These are phyloP conservation scores for Melaleuca quinquenervia DNA, from an alignment of 345 rosid species.

Conservation along the genomic window DNA sequence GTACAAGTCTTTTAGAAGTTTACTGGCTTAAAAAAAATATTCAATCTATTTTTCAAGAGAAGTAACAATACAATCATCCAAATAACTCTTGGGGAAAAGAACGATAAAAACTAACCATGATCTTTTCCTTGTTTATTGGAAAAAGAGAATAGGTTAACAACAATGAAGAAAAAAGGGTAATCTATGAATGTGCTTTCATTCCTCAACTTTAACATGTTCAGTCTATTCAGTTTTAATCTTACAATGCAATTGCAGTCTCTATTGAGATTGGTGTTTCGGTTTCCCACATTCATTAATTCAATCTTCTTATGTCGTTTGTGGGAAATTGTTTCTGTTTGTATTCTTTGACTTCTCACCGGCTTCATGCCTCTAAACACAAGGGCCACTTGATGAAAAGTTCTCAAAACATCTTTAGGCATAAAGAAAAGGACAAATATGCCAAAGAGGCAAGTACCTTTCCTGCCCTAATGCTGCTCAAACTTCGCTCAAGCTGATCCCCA, in stretches of 20 bases:
- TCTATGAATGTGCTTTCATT: background rate
- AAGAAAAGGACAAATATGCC: background rate
- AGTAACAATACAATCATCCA: no score
- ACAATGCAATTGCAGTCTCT: background rate
- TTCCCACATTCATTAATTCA: background rate
- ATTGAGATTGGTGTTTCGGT: background rate
- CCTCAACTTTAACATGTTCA: background rate
- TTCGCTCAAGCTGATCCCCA: conserved; percentile 29
- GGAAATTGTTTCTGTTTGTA: background rate
- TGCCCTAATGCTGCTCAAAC: conserved; percentile 35
- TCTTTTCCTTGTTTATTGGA: no score
- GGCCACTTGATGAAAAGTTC: background rate
- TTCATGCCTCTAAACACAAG: no score
- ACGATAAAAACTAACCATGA: no score
- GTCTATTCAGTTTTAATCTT: background rate
- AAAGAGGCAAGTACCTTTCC: conserved; percentile 34
- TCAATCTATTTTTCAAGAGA: no score
- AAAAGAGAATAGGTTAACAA: no score
- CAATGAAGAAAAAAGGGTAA: background rate
- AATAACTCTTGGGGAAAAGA: no score
- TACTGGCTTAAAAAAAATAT: no score
- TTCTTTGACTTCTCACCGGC: background rate
- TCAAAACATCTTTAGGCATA: background rate
- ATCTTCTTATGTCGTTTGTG: background rate
- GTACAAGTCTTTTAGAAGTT: no score